Percentiles rank a stretch among this genome's conserved stretches.
These are phyloP conservation scores for Cunninghamia lanceolata DNA, from an alignment of 75 land plant genomes.

Conservation along the genomic window DNA sequence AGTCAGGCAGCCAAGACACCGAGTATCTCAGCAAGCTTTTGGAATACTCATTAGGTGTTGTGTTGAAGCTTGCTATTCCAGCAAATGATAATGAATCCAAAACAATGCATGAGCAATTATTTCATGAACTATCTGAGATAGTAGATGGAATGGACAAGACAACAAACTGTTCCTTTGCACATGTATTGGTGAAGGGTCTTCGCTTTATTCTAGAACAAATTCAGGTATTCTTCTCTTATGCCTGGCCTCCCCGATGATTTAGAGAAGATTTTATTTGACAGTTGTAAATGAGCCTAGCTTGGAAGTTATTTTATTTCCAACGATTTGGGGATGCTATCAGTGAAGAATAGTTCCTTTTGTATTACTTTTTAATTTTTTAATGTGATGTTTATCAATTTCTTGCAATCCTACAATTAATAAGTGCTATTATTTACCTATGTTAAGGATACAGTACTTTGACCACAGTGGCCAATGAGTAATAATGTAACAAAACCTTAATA, in stretches of 20 bases:
- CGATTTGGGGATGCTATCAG: neutral
- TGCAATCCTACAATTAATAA: neutral
- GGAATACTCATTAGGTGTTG: conserved; percentile 60
- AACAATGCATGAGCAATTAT: conserved; percentile 36
- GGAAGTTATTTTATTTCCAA: too few relatives aligned
- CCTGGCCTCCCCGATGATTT: neutral
- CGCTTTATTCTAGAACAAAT: conserved; percentile 82
- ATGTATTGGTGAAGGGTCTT: conserved; percentile 58
- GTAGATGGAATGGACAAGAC: conserved; percentile 21
- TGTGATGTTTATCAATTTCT: neutral
- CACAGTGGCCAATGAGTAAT: neutral
- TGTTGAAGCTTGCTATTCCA: conserved; percentile 81
- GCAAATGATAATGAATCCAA: conserved; percentile 68
- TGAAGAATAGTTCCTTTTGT: neutral
- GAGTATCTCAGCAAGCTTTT: conserved; percentile 71
- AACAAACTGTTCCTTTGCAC: conserved; percentile 29
- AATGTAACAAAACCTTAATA: neutral
- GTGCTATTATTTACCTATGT: neutral
- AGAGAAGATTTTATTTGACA: neutral
- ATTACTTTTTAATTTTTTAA: neutral
- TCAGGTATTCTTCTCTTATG: conserved; percentile 46
- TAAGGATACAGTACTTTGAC: neutral
- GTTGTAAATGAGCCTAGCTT: too few relatives aligned
- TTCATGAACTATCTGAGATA: conserved; percentile 57
- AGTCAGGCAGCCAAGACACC: conserved; percentile 67